Base-by-base conservation (phyloP, 495 filamentous ascomycete genomes). In the Rhizodiscina lignyota region DNA sequence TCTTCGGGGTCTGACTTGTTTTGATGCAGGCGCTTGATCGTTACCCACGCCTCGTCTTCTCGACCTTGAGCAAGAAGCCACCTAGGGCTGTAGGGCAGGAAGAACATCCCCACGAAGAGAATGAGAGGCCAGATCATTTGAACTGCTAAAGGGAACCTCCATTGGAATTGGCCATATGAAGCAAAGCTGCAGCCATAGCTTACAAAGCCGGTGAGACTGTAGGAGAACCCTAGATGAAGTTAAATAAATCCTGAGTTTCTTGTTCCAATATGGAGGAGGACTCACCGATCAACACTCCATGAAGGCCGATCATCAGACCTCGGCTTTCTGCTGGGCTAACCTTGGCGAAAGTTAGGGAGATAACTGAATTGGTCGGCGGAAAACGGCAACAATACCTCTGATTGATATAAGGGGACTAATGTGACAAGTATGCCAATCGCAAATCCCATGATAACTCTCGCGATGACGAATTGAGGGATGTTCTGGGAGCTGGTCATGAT, bases 41-140 rank as follows among this genome's bases (percentile, higher is more conserved):
- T 35, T 10, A 32, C 39, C 44, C 39, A 41, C 2, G 47, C 47
- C 28, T 46, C 36, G 23, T 47, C 40, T 2, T 35, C 32, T 5
- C 43, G 43, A 13, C 39, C 39, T 38, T 42, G 17, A 29, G 12
- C 21, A 8, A 45, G 34, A 6, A 74, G 61, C 72, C 69, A 75
- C 10, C 72, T 61, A n/a, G 71, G 71, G 2, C 64, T 70, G 37
- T 74, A 68, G 5, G 58, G 55, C 28, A 68, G 55, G 45, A 68
- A 62, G 21, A 70, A 11, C 15, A 60, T 53, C 21, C 64, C 61
- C 1, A 62, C 39, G 32, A 68, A 48, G 17, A 79, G 41, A 10
- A 44, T 40, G 11, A 27, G 26, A 15, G 31, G 18, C 15, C 8
- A 19, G 13, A 37, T 27, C 4, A 18, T 11, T 19, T 36, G 32